phyloP scores from a whole-genome alignment of 1,139 yeast species.

The Yamadazyma friedrichii region DNA sequence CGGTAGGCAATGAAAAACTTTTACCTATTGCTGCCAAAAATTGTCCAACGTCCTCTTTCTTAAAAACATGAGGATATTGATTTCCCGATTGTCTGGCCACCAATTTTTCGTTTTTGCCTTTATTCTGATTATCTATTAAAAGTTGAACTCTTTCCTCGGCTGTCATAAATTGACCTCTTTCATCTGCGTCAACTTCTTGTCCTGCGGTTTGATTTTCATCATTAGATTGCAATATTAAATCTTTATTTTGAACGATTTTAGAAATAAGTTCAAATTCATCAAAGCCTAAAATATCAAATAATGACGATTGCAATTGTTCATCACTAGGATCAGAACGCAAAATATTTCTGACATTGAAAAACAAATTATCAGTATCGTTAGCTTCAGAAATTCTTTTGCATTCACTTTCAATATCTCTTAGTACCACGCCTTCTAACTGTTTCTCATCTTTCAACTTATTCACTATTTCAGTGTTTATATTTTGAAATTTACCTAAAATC shows the following conservation, averaged over 20 bases:
- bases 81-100: conserved; percentile 46
- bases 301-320: conserved; percentile 61
- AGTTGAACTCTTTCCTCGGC: conserved; percentile 59
- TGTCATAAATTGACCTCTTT: conserved; percentile 38
- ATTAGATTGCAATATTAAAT: conserved; percentile 16
- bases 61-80: conserved; percentile 85
- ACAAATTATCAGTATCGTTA: conserved; percentile 24
- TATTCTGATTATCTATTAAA: conserved; percentile 52
- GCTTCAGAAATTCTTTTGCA: conserved; percentile 28
- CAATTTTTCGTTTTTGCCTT: conserved; percentile 51
- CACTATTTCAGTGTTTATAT: conserved; percentile 33
- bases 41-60: conserved; percentile 58
- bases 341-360: conserved; percentile 23
- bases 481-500: conserved; percentile 28
- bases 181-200: conserved; percentile 16
- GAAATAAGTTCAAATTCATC: conserved; percentile 81
- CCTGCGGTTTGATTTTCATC: conserved; percentile 5
- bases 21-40: conserved; percentile 78
- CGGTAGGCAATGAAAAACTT: conserved; percentile 74
- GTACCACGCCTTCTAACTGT: conserved; percentile 13
- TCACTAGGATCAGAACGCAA: conserved; percentile 40
- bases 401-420: conserved; percentile 23
- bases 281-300: conserved; percentile 81
- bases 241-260: conserved; percentile 56
- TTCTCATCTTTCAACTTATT: conserved; percentile 24